Conservation (phyloP, 2,329 filamentous ascomycete genomes). For the Rutstroemia sydowiana region DNA sequence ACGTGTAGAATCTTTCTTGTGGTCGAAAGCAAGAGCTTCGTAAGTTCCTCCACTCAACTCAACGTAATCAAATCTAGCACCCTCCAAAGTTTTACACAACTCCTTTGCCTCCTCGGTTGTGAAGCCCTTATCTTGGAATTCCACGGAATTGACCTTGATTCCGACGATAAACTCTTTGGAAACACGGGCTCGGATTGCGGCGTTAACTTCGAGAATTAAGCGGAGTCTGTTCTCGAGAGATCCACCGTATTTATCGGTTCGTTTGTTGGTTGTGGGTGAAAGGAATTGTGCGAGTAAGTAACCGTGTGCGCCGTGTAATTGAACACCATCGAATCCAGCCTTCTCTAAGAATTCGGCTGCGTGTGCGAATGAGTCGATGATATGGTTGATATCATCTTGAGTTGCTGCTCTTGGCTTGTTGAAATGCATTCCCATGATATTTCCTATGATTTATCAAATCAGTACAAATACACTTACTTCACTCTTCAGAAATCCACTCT, state of each 20-base stretch:
- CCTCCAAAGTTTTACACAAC: slow-evolving; percentile 43
- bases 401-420: slow-evolving; percentile 47
- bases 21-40: slow-evolving; percentile 38
- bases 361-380: slow-evolving; percentile 56
- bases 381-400: slow-evolving; percentile 44
- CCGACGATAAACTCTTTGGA: slow-evolving; percentile 40
- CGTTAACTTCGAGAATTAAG: slow-evolving; percentile 47
- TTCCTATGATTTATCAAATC: slow-evolving; percentile 10
- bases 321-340: slow-evolving; percentile 49
- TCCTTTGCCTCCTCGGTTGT: slow-evolving; percentile 51
- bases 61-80: slow-evolving; percentile 53
- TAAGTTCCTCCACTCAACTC: slow-evolving; percentile 61
- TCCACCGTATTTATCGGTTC: slow-evolving; percentile 29
- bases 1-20: slow-evolving; percentile 32
- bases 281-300: slow-evolving; percentile 30
- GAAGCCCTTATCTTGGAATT: slow-evolving; percentile 48
- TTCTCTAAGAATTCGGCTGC: slow-evolving; percentile 54
- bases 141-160: slow-evolving; percentile 52
- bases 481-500: too few relatives aligned
- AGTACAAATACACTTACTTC: not conserved
- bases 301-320: slow-evolving; percentile 29
- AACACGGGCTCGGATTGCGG: slow-evolving; percentile 45
- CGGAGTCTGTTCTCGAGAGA: slow-evolving; percentile 31
- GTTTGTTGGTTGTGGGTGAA: slow-evolving; percentile 23
- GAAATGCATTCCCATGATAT: slow-evolving; percentile 41